Base-by-base conservation (phyloP, 495 filamentous ascomycete genomes). In the Penicillium subrubescens region DNA sequence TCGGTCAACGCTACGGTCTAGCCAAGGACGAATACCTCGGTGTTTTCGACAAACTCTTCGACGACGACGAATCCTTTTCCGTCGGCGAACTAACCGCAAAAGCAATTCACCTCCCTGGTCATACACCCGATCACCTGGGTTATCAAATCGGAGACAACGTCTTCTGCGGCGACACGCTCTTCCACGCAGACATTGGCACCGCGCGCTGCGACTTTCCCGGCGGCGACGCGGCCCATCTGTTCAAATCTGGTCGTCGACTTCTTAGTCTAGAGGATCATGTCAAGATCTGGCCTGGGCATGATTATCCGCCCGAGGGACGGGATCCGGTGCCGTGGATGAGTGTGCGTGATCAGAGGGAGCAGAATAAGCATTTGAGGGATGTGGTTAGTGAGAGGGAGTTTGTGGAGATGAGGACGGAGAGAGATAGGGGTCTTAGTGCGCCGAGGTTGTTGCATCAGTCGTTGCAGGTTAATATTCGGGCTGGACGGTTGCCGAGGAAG, bases 151-250 rank as follows among this genome's bases (percentile, higher is more conserved):
- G 85, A 59, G 75, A 74, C 15, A 87, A 88, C 63, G 74, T 88
- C n/a, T 88, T 89, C 72, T 80, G 77, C 52, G 87, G 87, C 21
- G 87, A 88, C 72, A 85, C 85, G 8, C 70, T 89, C 59, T 88
- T 88, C 75, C 78, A 88, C 65, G 69, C 76, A 8, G 86, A 88
- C 62, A 74, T 89, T 23, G 86, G 86, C 27, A 81, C 83, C 3
- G 86, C 86, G 4, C 79, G 86, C 27, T 86, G 83, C 64, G 86
- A 88, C 65, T 88, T 89, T 64, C 86, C 86, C 6, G 82, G 82
- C 31, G 86, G 86, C n/a, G 70, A 73, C 41, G 81, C 84, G 7
- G 64, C 57, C 5, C 67, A 64, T 2, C 75, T 88, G 2, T 88
- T 64, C 60, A 41, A 65, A 17, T 86, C 86, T 0, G 77, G 66